Evolutionary conservation across 768 basidiomycete species (phyloP).

Genomic region (Mycena chlorophos): DNA sequence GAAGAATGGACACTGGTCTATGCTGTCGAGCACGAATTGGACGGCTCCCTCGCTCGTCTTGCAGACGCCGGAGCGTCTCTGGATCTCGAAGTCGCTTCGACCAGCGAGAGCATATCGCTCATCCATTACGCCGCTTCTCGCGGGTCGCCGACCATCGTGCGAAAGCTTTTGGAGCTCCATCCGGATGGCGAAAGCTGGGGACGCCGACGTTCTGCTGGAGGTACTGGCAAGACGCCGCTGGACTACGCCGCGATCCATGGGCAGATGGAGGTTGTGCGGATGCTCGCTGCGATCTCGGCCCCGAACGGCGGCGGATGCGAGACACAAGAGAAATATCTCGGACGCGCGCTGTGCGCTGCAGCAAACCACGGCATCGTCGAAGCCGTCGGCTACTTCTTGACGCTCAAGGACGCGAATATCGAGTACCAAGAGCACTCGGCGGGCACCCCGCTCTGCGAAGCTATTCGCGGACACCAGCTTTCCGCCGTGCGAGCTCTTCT

Average conservation of each 20-base stretch:
- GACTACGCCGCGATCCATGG: background rate
- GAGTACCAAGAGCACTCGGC: background rate
- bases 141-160: background rate
- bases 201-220: background rate
- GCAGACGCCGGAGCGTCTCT: background rate
- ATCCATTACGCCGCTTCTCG: background rate
- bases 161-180: background rate
- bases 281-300: background rate
- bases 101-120: background rate
- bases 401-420: background rate
- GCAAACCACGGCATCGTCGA: background rate
- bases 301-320: background rate
- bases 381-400: background rate
- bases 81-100: background rate
- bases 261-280: background rate
- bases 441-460: background rate
- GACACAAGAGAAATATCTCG: background rate
- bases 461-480: background rate
- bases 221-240: background rate
- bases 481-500: background rate
- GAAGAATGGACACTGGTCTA: background rate
- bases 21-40: conserved; percentile 1
- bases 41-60: conserved; percentile 1
- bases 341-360: background rate
- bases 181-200: background rate